Evolutionary conservation across 805 yeast species (phyloP).

Genomic region (Saccharomycopsis sp.): DNA sequence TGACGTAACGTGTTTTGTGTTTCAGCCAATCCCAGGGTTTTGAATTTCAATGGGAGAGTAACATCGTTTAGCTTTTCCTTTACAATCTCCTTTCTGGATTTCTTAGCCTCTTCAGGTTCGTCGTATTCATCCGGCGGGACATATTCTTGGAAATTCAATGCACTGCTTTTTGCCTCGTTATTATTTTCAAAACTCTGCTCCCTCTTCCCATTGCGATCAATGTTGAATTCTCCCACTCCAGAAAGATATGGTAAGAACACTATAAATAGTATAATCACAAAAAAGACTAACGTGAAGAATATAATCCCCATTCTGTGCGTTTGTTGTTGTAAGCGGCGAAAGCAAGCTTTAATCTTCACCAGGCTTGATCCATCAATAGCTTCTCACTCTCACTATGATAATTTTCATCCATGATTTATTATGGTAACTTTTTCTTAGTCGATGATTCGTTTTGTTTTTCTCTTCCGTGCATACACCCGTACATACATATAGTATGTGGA

Average conservation of each 20-base stretch:
- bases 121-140: constrained; percentile 20
- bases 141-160: constrained; percentile 6
- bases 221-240: constrained; percentile 18
- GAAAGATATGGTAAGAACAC: constrained; percentile 17
- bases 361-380: not conserved
- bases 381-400: not conserved
- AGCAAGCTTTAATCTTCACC: too few relatives aligned
- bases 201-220: constrained; percentile 10
- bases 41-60: constrained; percentile 17
- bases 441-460: not conserved
- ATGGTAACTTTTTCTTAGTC: not conserved
- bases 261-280: constrained; percentile 11
- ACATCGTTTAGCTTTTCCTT: constrained; percentile 12
- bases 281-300: constrained; percentile 8
- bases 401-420: not conserved
- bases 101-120: not conserved
- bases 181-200: not conserved
- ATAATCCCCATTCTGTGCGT: constrained; percentile 15
- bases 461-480: not conserved
- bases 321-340: too few relatives aligned
- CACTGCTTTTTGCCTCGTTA: not conserved
- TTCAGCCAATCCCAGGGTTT: constrained; percentile 9
- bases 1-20: constrained; percentile 6
- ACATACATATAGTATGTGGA: too few relatives aligned
- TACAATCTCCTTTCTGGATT: constrained; percentile 7